Evolutionary conservation across 768 basidiomycete species (phyloP).

Genomic region (Mycena olivaceomarginata): DNA sequence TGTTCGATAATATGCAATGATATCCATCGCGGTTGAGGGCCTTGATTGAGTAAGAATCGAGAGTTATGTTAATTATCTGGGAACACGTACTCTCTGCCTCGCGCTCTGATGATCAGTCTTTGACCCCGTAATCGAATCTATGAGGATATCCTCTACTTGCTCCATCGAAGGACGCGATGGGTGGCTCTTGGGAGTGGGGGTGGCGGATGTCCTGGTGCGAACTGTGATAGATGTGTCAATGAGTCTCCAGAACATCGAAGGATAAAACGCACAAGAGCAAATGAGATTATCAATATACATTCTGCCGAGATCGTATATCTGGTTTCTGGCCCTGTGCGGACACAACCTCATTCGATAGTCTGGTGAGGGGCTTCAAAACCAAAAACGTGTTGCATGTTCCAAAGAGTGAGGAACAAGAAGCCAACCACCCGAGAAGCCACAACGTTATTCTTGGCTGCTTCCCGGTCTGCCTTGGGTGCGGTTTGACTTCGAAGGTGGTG

Average conservation of each 20-base stretch:
- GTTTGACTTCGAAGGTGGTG: not conserved
- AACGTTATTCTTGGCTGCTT: constrained; percentile 17
- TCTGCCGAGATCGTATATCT: constrained; percentile 25
- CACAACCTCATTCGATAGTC: constrained; percentile 18
- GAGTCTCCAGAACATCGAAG: constrained; percentile 21
- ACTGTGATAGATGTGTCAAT: constrained; percentile 19
- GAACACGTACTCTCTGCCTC: constrained; percentile 20
- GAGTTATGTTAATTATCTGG: constrained; percentile 7
- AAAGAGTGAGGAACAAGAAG: constrained; percentile 18
- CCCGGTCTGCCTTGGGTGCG: constrained; percentile 9
- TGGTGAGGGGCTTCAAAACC: constrained; percentile 11
- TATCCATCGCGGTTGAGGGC: constrained; percentile 34
- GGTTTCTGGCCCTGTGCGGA: not conserved
- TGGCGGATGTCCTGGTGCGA: constrained; percentile 11
- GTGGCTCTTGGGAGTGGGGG: constrained; percentile 22
- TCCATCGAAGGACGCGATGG: constrained; percentile 33
- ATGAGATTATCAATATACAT: constrained; percentile 26
- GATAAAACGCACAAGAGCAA: constrained; percentile 28
- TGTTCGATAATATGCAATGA: constrained; percentile 21
- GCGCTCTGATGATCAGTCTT: constrained; percentile 24
- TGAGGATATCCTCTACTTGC: constrained; percentile 24
- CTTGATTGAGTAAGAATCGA: constrained; percentile 20
- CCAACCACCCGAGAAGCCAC: constrained; percentile 28
- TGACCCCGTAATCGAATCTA: constrained; percentile 12
- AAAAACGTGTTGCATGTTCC: constrained; percentile 18